phyloP scores from a whole-genome alignment of 2,329 filamentous ascomycete species.

The Sporothrix pseudoabietina region DNA sequence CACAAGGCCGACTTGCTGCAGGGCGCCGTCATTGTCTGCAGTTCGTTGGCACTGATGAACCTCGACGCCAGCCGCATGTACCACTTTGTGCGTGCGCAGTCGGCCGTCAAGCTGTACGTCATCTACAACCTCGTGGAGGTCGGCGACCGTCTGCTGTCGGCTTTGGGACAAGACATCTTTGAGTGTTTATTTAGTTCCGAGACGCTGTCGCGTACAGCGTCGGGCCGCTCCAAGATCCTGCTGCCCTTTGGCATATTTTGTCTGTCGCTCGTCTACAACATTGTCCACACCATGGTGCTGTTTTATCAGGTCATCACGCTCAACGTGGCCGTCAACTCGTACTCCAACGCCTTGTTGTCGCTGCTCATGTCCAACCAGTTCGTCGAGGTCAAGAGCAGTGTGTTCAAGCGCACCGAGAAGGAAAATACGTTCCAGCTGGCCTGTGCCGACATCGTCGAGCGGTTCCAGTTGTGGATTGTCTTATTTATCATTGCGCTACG shows the following conservation, averaged over 20 bases:
- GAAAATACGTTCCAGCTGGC: slow-evolving; percentile 96
- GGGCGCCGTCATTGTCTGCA: slow-evolving; percentile 82
- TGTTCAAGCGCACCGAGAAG: slow-evolving; percentile 98
- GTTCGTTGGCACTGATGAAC: slow-evolving; percentile 80
- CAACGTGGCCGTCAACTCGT: slow-evolving; percentile 97
- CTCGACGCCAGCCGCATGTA: slow-evolving; percentile 98
- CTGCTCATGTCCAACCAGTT: slow-evolving; percentile 96
- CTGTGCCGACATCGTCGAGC: slow-evolving; percentile 93
- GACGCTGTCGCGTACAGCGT: slow-evolving; percentile 81
- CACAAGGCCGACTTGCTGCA: slow-evolving; percentile 96
- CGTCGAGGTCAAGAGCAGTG: slow-evolving; percentile 96
- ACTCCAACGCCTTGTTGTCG: slow-evolving; percentile 92
- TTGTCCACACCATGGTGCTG: slow-evolving; percentile 80
- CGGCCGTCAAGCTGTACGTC: slow-evolving; percentile 96
- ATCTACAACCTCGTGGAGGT: slow-evolving; percentile 98
- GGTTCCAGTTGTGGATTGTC: slow-evolving; percentile 98
- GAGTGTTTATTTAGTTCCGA: slow-evolving; percentile 95
- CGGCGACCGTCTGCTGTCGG: slow-evolving; percentile 84
- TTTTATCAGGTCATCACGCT: slow-evolving; percentile 98
- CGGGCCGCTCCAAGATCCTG: slow-evolving; percentile 87
- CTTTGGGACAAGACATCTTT: slow-evolving; percentile 91
- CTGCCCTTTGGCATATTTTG: slow-evolving; percentile 90
- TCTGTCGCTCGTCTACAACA: slow-evolving; percentile 83
- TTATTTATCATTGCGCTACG: slow-evolving; percentile 92
- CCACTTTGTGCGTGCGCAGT: slow-evolving; percentile 93